These are phyloP conservation scores for Abortiporus biennis DNA, from an alignment of 1,284 basidiomycete genomes.

Conservation along the genomic window DNA sequence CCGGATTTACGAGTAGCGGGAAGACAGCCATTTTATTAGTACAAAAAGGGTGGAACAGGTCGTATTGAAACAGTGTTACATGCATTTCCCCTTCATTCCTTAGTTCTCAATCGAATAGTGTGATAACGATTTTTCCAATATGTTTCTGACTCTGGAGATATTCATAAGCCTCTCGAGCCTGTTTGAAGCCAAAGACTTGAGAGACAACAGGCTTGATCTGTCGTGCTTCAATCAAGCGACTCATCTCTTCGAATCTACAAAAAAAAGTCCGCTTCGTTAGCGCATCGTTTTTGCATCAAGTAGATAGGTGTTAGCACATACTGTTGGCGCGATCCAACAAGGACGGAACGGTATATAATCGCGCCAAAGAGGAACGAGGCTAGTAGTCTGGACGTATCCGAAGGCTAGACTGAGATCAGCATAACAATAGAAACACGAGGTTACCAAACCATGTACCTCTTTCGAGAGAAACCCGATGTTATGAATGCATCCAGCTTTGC, in stretches of 20 bases:
- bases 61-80: no score
- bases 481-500: slow-evolving; percentile 29
- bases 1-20: no score
- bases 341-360: slow-evolving; percentile 24
- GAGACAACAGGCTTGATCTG: slow-evolving; percentile 31
- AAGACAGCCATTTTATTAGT: no score
- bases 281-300: neutral
- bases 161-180: slow-evolving; percentile 30
- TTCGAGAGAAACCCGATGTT: slow-evolving; percentile 34
- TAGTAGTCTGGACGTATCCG: no score
- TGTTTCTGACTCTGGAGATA: slow-evolving; percentile 29
- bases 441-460: no score
- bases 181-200: slow-evolving; percentile 34
- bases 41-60: no score
- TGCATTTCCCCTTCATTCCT: no score
- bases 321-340: slow-evolving; percentile 28
- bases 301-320: slow-evolving; percentile 6
- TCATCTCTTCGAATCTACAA: slow-evolving; percentile 29
- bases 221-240: slow-evolving; percentile 25
- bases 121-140: slow-evolving; percentile 31
- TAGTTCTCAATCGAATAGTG: no score
- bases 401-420: no score
- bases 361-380: no score
- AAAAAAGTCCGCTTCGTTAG: neutral
- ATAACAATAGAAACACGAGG: no score